A percentile compares a stretch with the other conserved stretches of the same genome.
Evolutionary conservation across 352 stramenopile species (phyloP).

Genomic region (Globisporangium sylvaticum): DNA sequence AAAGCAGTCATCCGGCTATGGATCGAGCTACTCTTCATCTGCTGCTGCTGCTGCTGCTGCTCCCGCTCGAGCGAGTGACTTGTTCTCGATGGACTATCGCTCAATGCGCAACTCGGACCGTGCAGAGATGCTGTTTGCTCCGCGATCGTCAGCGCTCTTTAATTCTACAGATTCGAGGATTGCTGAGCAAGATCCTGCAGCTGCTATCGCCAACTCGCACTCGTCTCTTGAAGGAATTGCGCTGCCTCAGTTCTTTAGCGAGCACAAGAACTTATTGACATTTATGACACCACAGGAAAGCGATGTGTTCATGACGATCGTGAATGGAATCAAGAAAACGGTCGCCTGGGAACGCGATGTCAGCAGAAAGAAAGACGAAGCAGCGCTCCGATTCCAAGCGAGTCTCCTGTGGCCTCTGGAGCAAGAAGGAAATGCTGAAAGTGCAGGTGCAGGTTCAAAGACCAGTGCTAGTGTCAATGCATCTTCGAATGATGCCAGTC

Average conservation of each 20-base stretch:
- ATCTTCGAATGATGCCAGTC: constrained; percentile 1
- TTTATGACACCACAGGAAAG: constrained; percentile 43
- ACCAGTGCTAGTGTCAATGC: neutral
- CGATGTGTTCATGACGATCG: constrained; percentile 46
- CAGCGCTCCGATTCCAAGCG: constrained; percentile 63
- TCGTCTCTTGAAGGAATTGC: constrained; percentile 33
- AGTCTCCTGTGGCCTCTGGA: constrained; percentile 64
- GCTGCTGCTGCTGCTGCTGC: constrained; percentile 22
- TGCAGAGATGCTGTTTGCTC: constrained; percentile 58
- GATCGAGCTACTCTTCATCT: constrained; percentile 1
- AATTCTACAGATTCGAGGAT: neutral
- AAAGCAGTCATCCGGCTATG: constrained; percentile 11
- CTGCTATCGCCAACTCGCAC: too few relatives aligned
- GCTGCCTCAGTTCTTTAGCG: constrained; percentile 47
- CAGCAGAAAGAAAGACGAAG: constrained; percentile 59
- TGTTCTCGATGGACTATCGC: constrained; percentile 68
- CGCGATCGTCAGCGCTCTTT: constrained; percentile 8
- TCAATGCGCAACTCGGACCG: constrained; percentile 26
- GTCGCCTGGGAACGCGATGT: constrained; percentile 60
- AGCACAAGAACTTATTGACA: constrained; percentile 45
- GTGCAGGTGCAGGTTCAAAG: neutral
- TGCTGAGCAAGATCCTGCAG: neutral
- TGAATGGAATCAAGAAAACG: constrained; percentile 46
- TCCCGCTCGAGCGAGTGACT: constrained; percentile 60
- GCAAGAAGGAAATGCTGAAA: neutral